These are phyloP conservation scores for Gossypium anomalum DNA, from an alignment of 345 rosid genomes.

Conservation along the genomic window DNA sequence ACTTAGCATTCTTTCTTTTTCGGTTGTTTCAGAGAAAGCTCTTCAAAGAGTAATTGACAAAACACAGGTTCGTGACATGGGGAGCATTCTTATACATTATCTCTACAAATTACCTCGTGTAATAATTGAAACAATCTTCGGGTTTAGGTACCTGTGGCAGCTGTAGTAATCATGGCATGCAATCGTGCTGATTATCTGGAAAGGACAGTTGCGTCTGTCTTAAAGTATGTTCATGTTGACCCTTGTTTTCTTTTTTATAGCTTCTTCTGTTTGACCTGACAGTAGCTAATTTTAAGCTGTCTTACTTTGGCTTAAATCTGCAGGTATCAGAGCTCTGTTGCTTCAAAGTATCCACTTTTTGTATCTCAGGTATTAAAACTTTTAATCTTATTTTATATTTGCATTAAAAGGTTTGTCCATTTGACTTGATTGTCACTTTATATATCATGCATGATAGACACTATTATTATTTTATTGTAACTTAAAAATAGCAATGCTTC, in stretches of 20 bases:
- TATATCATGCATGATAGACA: not conserved
- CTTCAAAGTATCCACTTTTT: slow-evolving; percentile 83
- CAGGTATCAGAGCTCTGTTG: slow-evolving; percentile 74
- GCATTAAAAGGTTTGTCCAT: slow-evolving; percentile 10
- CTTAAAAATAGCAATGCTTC: slow-evolving; percentile 1
- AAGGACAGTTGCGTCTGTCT: slow-evolving; percentile 70
- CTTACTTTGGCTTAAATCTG: slow-evolving; percentile 16
- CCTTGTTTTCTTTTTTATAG: not conserved
- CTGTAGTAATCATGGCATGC: slow-evolving; percentile 98
- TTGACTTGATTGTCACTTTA: not conserved
- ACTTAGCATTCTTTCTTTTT: slow-evolving; percentile 17
- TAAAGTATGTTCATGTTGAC: slow-evolving; percentile 43
- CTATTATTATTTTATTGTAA: not conserved
- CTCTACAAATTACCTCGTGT: not conserved
- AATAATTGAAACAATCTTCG: slow-evolving; percentile 19
- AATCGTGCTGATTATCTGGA: slow-evolving; percentile 95
- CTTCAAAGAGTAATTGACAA: slow-evolving; percentile 51
- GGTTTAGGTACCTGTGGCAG: slow-evolving; percentile 72
- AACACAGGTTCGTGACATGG: slow-evolving; percentile 40
- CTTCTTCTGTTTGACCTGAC: slow-evolving; percentile 6
- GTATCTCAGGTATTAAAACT: slow-evolving; percentile 69
- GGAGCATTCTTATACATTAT: not conserved
- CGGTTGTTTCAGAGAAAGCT: slow-evolving; percentile 61
- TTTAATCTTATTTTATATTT: slow-evolving; percentile 11
- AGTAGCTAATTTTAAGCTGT: not conserved